phyloP scores from a whole-genome alignment of 75 land plant species.

The Pseudotsuga menziesii region DNA sequence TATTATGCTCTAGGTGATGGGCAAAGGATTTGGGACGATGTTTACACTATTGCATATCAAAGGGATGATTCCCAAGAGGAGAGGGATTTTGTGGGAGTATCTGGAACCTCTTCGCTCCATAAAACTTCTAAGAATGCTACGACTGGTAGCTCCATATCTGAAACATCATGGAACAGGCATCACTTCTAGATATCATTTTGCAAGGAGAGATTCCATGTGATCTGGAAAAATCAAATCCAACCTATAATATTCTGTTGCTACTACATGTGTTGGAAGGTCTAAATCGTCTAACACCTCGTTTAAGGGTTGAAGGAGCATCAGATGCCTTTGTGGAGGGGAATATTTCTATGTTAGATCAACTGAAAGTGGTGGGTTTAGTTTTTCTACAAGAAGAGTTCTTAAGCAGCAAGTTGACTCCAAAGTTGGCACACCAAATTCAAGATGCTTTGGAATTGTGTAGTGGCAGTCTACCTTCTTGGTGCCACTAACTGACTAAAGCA shows the following conservation, averaged over 20 bases:
- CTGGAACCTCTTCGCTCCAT: slow-evolving; percentile 17
- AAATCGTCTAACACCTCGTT: slow-evolving; percentile 80
- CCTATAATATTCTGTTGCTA: slow-evolving; percentile 68
- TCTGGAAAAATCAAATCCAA: slow-evolving; percentile 80
- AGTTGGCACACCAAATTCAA: slow-evolving; percentile 91
- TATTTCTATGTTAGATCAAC: slow-evolving; percentile 39
- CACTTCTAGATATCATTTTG: slow-evolving; percentile 82
- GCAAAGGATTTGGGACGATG: slow-evolving; percentile 81
- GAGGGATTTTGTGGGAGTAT: slow-evolving; percentile 20
- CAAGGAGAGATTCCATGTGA: slow-evolving; percentile 97
- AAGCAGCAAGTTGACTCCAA: slow-evolving; percentile 84
- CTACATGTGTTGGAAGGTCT: slow-evolving; percentile 74
- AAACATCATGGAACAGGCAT: slow-evolving; percentile 46
- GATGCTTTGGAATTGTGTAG: slow-evolving; percentile 92
- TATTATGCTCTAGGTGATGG: slow-evolving; percentile 68
- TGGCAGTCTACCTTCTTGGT: slow-evolving; percentile 96
- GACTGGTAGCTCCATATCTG: slow-evolving; percentile 36
- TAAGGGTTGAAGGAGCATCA: slow-evolving; percentile 55
- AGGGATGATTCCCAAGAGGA: slow-evolving; percentile 63
- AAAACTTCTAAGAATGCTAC: slow-evolving; percentile 34
- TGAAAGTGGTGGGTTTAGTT: slow-evolving; percentile 28
- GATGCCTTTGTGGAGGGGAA: slow-evolving; percentile 83
- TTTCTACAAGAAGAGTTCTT: slow-evolving; percentile 74
- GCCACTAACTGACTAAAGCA: slow-evolving; percentile 82
- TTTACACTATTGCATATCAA: slow-evolving; percentile 87